Base-by-base conservation (phyloP, 2,329 filamentous ascomycete species). In the Thyridium curvatum region DNA sequence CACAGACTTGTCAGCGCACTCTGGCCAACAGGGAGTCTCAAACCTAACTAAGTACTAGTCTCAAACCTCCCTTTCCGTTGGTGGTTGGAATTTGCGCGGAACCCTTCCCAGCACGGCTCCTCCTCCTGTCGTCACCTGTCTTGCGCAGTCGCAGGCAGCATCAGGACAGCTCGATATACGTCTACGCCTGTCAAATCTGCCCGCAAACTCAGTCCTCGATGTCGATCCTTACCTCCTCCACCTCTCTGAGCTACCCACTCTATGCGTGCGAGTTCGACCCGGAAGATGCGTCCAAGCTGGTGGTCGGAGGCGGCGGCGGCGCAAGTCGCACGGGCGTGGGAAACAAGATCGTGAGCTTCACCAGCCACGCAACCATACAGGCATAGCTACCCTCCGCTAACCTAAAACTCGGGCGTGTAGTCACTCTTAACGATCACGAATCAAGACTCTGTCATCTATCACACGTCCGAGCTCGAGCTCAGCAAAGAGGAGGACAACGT, bases 261-360 rank as follows among this genome's bases (percentile, higher is more conserved):
- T 95, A 89, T 61, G 80, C 84, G 40, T 85, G 88, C 58, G 89
- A 89, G 55, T 96, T 94, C 61, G 88, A 94, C 56, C 86, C 84
- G 37, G 75, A 83, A 53, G 81, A 94, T 65, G 74, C 82, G 43
- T 77, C 77, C 46, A 81, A 82, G 46, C 71, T 96, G 17, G 68
- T 95, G 8, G 86, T 95, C 30, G 88, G 84, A 43, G 91, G 91
- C 38, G 91, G 91, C 45, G 91, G 91, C 47, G 91, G 91, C 37
- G 81, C 86, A 47, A 81, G 85, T 35, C 78, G 79, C 47, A 88
- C 79, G 49, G 89, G 88, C 33, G 86, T 95, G 16, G 80, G 82
- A 41, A 95, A 95, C 69, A 88, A 88, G 62, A 88, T 95, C 54
- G 85, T 85, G 64, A 55, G 81, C 68, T 33, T 26, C 21, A 26